Evolutionary conservation across 2,329 filamentous ascomycete species (phyloP).

Genomic region (Fusarium sp.): DNA sequence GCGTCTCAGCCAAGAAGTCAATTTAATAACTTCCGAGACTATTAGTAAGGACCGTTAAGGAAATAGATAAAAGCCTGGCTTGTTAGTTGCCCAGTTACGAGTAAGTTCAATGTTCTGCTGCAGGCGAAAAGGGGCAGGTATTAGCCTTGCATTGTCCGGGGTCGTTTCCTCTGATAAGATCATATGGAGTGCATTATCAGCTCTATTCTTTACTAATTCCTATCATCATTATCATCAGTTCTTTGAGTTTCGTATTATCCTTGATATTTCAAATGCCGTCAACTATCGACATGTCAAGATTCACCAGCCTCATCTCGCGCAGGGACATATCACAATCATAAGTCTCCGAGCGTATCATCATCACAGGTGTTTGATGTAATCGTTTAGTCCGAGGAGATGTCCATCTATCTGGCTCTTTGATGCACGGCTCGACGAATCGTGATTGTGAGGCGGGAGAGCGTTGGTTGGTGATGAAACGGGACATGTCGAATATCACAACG

Average conservation of each 20-base stretch:
- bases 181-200: neutral
- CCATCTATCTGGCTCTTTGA: neutral
- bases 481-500: constrained; percentile 17
- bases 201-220: constrained; percentile 17
- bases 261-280: neutral
- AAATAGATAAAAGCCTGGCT: neutral
- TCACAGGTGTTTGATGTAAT: neutral
- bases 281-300: constrained; percentile 3
- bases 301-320: neutral
- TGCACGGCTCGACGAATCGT: neutral
- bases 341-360: neutral
- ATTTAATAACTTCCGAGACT: neutral
- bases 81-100: neutral
- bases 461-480: constrained; percentile 13
- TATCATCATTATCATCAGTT: neutral
- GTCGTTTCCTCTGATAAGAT: constrained; percentile 15
- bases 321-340: neutral
- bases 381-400: constrained; percentile 1
- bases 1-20: neutral
- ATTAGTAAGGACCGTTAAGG: neutral
- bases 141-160: neutral
- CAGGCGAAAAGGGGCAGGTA: constrained; percentile 11
- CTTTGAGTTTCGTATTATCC: constrained; percentile 1
- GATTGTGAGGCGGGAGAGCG: neutral
- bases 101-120: neutral